Conservation (phyloP, 305 asterid genomes). For the Fraxinus platypoda region DNA sequence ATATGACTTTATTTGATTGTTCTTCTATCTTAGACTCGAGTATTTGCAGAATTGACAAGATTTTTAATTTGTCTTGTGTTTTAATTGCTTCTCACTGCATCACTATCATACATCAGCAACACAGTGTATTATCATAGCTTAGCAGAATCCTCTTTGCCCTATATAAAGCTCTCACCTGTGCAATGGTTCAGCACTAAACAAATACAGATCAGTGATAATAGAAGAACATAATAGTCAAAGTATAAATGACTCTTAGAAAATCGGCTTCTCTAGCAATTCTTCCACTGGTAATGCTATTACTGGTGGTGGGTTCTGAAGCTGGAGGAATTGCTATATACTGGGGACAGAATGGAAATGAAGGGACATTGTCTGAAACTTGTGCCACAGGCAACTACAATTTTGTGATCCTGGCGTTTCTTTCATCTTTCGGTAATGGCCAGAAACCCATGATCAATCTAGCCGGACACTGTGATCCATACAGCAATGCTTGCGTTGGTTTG, state of each 20-base stretch:
- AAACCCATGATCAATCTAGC: no score
- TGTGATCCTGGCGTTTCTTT: no score
- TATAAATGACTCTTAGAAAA: background rate
- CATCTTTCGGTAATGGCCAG: no score
- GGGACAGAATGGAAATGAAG: no score
- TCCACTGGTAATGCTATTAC: background rate
- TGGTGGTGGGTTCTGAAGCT: background rate
- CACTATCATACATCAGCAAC: background rate
- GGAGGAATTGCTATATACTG: no score
- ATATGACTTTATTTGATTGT: background rate
- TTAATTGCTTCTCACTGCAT: background rate
- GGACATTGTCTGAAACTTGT: no score
- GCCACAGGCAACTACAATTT: no score
- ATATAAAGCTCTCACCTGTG: conserved; percentile 19
- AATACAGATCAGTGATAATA: background rate
- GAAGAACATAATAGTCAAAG: background rate
- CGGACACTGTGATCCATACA: no score
- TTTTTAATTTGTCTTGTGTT: background rate
- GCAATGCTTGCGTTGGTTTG: background rate
- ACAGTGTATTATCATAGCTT: background rate
- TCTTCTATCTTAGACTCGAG: background rate
- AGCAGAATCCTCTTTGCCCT: conserved; percentile 1
- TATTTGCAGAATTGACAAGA: background rate
- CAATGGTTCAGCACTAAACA: conserved; percentile 8
- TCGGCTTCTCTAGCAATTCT: background rate